Evolutionary conservation across 1,284 basidiomycete species (phyloP).

Genomic region (Megacollybia platyphylla): DNA sequence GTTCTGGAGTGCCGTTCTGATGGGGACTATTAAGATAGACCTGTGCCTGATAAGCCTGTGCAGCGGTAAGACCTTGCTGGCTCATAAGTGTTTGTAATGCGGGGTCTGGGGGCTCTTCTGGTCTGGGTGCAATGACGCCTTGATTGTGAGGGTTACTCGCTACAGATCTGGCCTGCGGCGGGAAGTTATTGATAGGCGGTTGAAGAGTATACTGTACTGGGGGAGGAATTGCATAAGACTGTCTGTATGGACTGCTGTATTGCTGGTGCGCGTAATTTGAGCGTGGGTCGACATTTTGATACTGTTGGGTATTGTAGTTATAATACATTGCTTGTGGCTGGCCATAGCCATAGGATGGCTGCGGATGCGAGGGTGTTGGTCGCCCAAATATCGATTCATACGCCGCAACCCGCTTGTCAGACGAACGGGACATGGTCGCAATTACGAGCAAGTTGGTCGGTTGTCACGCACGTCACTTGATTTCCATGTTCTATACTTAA

Average conservation of each 20-base stretch:
- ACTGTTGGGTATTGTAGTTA: conserved; percentile 13
- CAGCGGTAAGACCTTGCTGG: conserved; percentile 50
- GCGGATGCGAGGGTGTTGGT: conserved; percentile 46
- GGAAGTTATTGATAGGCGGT: conserved; percentile 17
- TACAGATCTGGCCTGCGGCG: conserved; percentile 37
- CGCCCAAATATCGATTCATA: conserved; percentile 79
- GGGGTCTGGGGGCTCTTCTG: conserved; percentile 44
- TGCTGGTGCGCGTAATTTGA: conserved; percentile 14
- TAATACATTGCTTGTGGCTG: conserved; percentile 14
- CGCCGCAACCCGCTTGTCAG: conserved; percentile 63
- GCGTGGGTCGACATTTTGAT: conserved; percentile 14
- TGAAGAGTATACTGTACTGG: conserved; percentile 17
- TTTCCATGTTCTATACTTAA: background rate
- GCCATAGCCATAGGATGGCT: conserved; percentile 15
- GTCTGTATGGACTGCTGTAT: background rate
- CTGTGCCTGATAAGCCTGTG: conserved; percentile 70
- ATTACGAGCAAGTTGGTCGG: conserved; percentile 18
- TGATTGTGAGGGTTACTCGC: conserved; percentile 28
- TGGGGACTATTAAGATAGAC: conserved; percentile 36
- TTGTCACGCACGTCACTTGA: conserved; percentile 16
- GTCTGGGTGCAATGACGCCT: conserved; percentile 32
- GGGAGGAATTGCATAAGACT: conserved; percentile 6
- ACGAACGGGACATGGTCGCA: conserved; percentile 47
- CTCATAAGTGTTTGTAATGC: conserved; percentile 28
- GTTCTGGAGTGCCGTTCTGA: conserved; percentile 12